Evolutionary conservation across 345 rosid species (phyloP), one percentile per base, ranked within the genome.

Genomic region (Luvunga scandens): DNA sequence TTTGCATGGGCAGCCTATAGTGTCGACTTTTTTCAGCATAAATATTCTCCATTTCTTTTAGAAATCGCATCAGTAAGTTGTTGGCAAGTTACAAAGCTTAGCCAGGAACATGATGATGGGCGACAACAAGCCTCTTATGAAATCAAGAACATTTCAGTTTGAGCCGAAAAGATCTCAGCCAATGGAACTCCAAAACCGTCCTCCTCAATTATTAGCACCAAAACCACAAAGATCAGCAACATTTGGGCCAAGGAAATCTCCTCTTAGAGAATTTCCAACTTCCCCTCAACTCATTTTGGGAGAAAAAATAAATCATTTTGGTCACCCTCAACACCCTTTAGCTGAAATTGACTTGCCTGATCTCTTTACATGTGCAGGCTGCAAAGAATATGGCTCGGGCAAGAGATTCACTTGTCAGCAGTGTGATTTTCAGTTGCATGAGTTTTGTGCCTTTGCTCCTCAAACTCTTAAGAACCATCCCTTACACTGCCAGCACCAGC

Each of bases 351-450:
- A 86, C 33, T 75, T 87, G 69, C 86, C 88, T 0, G 95, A 95
- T 63, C 86, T 84, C 13, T 95, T 89, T 80, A 91, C 84, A 7
- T 93, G 98, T 77, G 78, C 88, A 2, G 92, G 92, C 27, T 93
- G 97, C 86, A 93, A 86, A 70, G 99, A 95, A 72, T 83, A 88
- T 21, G 99, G 98, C 27, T 84, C 98, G 6, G 97, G 98, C 30
- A 87, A 79, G 72, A 82, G 93, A 71, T 93, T 84, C 80, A 76
- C 85, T 19, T 95, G 98, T 82, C 86, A 71, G 53, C 86, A 75
- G n/a, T 95, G 99, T n/a, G 85, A 93, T 69, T 95, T 86, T 76
- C 93, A 91, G 86, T 83, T 95, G 5, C 99, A 95, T 79, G 96
- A 89, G 50, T 93, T 93, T 79, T 95, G 99, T 73, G 96, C 93